Percentiles rank a stretch among this genome's conserved stretches.
Evolutionary conservation across 768 basidiomycete species (phyloP).

Genomic region (Trametes cinnabarina): DNA sequence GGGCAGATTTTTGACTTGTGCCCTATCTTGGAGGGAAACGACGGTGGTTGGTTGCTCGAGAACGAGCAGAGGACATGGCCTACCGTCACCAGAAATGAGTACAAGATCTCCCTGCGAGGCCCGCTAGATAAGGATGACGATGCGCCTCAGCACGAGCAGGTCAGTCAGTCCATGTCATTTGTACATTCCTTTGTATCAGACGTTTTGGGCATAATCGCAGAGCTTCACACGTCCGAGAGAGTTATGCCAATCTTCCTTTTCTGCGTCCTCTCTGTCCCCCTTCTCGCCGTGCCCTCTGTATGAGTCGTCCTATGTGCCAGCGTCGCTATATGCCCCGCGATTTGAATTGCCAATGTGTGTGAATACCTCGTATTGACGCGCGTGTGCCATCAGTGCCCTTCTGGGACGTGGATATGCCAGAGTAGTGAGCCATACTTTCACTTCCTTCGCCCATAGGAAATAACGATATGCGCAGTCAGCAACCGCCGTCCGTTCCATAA

Average conservation of each 20-base stretch:
- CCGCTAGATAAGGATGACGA: constrained; percentile 24
- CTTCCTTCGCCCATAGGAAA: not conserved
- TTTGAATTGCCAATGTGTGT: not conserved
- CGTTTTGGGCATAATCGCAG: too few relatives aligned
- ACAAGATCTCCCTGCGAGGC: constrained; percentile 28
- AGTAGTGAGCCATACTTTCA: constrained; percentile 12
- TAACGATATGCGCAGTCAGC: constrained; percentile 12
- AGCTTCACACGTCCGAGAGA: too few relatives aligned
- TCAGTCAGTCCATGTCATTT: constrained; percentile 18
- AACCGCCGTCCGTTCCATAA: constrained; percentile 23
- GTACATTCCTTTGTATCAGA: too few relatives aligned
- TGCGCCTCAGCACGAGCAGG: constrained; percentile 31
- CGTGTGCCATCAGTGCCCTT: constrained; percentile 25
- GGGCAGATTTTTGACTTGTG: constrained; percentile 29
- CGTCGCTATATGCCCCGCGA: too few relatives aligned
- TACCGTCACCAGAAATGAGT: constrained; percentile 29
- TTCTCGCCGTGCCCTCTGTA: too few relatives aligned
- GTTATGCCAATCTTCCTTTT: too few relatives aligned
- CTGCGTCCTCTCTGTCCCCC: too few relatives aligned
- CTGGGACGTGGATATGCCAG: constrained; percentile 33
- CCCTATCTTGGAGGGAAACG: constrained; percentile 26
- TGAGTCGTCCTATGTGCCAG: too few relatives aligned
- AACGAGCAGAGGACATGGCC: constrained; percentile 26
- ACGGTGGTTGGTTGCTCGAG: constrained; percentile 20
- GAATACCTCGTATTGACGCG: not conserved